Base-by-base conservation (phyloP, 306 rosid genomes). In the Sindora glabra region DNA sequence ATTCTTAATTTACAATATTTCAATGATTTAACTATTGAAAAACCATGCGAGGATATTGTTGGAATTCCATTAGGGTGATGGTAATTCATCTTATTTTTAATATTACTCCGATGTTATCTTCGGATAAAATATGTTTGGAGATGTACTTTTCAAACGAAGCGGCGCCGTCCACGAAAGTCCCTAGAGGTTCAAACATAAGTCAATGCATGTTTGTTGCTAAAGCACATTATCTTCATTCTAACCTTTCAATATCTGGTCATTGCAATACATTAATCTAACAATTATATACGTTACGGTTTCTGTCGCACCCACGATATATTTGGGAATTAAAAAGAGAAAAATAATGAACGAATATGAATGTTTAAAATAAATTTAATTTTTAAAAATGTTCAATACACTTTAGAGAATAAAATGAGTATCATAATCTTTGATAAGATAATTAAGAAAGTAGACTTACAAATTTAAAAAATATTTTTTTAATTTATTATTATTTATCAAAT, bases 141-240 rank as follows among this genome's bases (percentile, higher is more conserved):
- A 15, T 6, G 24, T 7, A 59, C 29, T 39, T 0, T 29, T 52
- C 16, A 27, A 1, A 12, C 8, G 25, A 24, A 33, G 37, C 17
- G 33, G 62, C 58, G 54, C 29, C 64, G 23, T 10, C 18, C 58
- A 32, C 12, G 39, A 34, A 49, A 61, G 58, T 38, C 13, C 37
- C 12, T 6, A 56, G 37, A n/a, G n/a, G n/a, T 29, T 29, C 34
- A 29, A 70, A 53, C 47, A 29, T 6, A 54, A 54, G 60, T 32
- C 34, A 6, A 29, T 4, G 63, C 59, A 72, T 53, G 33, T 7
- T 37, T 66, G 64, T 36, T 18, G 33, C 52, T 25, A 59, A 71
- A 66, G 13, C 27, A 71, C 60, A 67, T 72, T 77, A 77, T 77
- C 82, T 68, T 62, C 75, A 50, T 56, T 66, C 45, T 65, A 15